These are phyloP conservation scores for Globisporangium takayamanum DNA, from an alignment of 352 stramenopile genomes.

Conservation along the genomic window DNA sequence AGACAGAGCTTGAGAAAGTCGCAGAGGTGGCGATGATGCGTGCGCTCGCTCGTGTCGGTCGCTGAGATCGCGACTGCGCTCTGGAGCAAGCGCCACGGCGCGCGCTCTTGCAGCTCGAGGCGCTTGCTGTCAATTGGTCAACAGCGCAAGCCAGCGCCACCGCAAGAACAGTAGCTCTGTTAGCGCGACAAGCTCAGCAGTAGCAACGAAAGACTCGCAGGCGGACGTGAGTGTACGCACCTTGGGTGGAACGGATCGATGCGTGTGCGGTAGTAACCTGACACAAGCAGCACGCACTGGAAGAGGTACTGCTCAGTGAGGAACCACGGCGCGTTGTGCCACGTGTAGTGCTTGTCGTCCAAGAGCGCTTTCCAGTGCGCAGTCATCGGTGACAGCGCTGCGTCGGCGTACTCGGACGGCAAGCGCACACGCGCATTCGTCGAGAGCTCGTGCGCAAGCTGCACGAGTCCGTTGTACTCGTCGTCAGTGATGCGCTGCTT, in stretches of 20 bases:
- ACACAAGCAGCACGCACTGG: constrained; percentile 53
- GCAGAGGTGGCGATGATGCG: constrained; percentile 32
- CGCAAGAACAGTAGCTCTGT: not conserved
- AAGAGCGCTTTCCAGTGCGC: constrained; percentile 43
- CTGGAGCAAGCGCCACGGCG: constrained; percentile 54
- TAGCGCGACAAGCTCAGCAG: not conserved
- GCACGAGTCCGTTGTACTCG: constrained; percentile 27
- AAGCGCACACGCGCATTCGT: constrained; percentile 37
- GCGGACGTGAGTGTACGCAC: constrained; percentile 10
- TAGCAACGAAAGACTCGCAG: not conserved
- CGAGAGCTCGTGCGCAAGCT: constrained; percentile 42
- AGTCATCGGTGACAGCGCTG: constrained; percentile 32
- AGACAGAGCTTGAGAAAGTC: constrained; percentile 64
- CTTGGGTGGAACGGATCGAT: constrained; percentile 62
- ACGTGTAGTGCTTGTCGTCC: constrained; percentile 40
- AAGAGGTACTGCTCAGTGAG: constrained; percentile 73
- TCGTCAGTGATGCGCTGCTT: constrained; percentile 24
- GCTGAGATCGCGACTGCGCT: constrained; percentile 32
- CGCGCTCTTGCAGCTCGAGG: constrained; percentile 37
- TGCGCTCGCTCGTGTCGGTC: constrained; percentile 17
- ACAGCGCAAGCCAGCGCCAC: not conserved
- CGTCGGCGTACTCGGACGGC: constrained; percentile 28
- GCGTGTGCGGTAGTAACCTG: constrained; percentile 51
- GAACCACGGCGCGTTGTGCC: constrained; percentile 74
- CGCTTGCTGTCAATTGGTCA: constrained; percentile 28